These are phyloP conservation scores for Phytophthora parvispora DNA, from an alignment of 352 stramenopile species.

Conservation along the genomic window DNA sequence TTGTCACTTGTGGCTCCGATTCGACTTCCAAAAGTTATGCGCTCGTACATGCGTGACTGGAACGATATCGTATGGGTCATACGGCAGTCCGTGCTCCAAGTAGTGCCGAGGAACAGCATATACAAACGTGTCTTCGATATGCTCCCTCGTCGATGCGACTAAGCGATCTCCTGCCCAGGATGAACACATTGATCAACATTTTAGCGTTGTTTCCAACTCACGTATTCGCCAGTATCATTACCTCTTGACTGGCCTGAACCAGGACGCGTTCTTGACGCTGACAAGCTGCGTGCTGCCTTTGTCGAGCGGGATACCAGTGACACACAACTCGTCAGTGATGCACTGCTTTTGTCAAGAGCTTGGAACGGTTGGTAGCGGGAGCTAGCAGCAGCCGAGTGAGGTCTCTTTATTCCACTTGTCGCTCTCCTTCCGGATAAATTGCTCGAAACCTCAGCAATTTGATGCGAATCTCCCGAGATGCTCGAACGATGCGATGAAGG, in stretches of 20 bases:
- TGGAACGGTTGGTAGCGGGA: conserved; percentile 12
- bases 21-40: no score
- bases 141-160: conserved; percentile 23
- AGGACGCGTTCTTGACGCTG: conserved; percentile 10
- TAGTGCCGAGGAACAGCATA: conserved; percentile 75
- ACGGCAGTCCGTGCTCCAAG: conserved; percentile 49
- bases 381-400: conserved; percentile 34
- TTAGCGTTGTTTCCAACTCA: no score
- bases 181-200: no score
- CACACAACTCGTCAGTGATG: conserved; percentile 20
- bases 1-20: no score
- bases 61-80: conserved; percentile 80
- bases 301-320: conserved; percentile 14
- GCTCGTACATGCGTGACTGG: conserved; percentile 62
- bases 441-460: neutral
- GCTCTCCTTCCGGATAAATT: neutral
- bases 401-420: conserved; percentile 22
- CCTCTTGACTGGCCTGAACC: conserved; percentile 20
- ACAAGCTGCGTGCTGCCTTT: conserved; percentile 17
- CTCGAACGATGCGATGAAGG: conserved; percentile 3
- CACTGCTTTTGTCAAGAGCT: conserved; percentile 22
- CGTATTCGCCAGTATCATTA: conserved; percentile 8
- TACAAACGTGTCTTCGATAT: conserved; percentile 58
- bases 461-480: neutral
- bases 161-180: conserved; percentile 15